These are phyloP conservation scores for Coniochaeta sp. DNA, from an alignment of 2,329 filamentous ascomycete species.

Conservation along the genomic window DNA sequence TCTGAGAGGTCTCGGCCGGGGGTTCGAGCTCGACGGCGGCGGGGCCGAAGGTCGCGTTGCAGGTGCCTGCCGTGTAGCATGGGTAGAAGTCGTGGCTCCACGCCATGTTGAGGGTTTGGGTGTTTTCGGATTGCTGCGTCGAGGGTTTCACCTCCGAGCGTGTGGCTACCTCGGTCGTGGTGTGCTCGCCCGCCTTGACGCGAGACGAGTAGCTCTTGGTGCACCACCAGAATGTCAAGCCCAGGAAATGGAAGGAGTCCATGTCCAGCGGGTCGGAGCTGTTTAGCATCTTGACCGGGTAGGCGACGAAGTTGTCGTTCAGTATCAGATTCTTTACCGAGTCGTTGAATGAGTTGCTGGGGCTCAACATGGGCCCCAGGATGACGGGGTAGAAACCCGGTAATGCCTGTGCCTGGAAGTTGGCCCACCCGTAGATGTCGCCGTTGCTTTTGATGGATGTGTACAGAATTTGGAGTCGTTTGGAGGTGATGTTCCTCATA, in stretches of 20 bases:
- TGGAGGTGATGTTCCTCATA: constrained; percentile 6
- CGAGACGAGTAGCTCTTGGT: constrained; percentile 10
- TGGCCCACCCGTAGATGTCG: constrained; percentile 2
- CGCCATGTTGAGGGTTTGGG: constrained; percentile 7
- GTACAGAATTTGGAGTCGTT: constrained; percentile 6
- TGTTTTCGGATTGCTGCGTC: background rate
- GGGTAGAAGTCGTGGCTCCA: constrained; percentile 6
- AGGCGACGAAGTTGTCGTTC: constrained; percentile 13
- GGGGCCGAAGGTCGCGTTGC: constrained; percentile 9
- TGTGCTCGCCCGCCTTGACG: constrained; percentile 6
- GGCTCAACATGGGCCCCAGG: constrained; percentile 5
- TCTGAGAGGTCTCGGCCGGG: background rate
- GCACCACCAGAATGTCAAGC: constrained; percentile 13
- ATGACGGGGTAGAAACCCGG: constrained; percentile 9
- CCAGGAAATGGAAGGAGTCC: constrained; percentile 11
- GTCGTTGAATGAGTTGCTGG: constrained; percentile 10
- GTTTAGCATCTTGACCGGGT: constrained; percentile 8
- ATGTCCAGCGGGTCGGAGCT: constrained; percentile 5
- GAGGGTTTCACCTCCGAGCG: background rate
- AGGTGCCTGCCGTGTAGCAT: constrained; percentile 9
- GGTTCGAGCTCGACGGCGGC: background rate
- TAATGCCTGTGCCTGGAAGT: constrained; percentile 4
- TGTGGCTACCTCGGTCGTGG: constrained; percentile 5
- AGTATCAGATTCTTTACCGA: constrained; percentile 8
- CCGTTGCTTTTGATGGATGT: constrained; percentile 5